These are phyloP conservation scores for Neoascochyta sp. DNA, from an alignment of 2,329 filamentous ascomycete species.

Conservation along the genomic window DNA sequence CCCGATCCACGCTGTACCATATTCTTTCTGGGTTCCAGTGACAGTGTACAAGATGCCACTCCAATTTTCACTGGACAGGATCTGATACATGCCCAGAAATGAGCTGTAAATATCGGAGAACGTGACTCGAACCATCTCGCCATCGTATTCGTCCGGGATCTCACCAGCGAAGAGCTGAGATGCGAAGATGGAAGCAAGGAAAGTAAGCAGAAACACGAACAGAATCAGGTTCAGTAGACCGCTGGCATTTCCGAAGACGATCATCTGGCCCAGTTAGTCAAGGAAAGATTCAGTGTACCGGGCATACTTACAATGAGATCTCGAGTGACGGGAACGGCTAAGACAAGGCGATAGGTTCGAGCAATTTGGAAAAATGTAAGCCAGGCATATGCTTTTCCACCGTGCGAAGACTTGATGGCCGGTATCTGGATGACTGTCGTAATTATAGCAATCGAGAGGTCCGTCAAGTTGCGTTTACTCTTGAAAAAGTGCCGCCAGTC, in stretches of 20 bases:
- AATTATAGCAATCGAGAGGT: conserved; percentile 73
- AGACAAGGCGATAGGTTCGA: conserved; percentile 83
- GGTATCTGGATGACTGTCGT: conserved; percentile 86
- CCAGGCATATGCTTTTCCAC: conserved; percentile 72
- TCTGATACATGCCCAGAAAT: conserved; percentile 96
- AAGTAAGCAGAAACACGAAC: conserved; percentile 94
- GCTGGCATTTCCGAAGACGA: conserved; percentile 84
- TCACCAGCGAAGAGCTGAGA: conserved; percentile 89
- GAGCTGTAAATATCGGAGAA: conserved; percentile 93
- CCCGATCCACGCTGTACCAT: conserved; percentile 84
- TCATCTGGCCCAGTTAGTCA: conserved; percentile 42
- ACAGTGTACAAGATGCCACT: conserved; percentile 81
- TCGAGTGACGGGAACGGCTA: conserved; percentile 82
- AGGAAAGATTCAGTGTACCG: background rate
- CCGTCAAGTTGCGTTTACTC: conserved; percentile 71
- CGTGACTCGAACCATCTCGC: conserved; percentile 63
- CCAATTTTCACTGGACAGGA: conserved; percentile 96
- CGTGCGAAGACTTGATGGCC: conserved; percentile 61
- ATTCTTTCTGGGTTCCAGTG: conserved; percentile 62
- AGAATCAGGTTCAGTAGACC: conserved; percentile 94
- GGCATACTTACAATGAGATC: conserved; percentile 64
- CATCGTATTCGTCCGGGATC: conserved; percentile 62
- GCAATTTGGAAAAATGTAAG: conserved; percentile 91
- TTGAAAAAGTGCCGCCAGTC: conserved; percentile 80
- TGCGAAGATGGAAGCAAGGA: conserved; percentile 88